Conservation (phyloP, 768 basidiomycete genomes). For the Rhizopogon salebrosus region DNA sequence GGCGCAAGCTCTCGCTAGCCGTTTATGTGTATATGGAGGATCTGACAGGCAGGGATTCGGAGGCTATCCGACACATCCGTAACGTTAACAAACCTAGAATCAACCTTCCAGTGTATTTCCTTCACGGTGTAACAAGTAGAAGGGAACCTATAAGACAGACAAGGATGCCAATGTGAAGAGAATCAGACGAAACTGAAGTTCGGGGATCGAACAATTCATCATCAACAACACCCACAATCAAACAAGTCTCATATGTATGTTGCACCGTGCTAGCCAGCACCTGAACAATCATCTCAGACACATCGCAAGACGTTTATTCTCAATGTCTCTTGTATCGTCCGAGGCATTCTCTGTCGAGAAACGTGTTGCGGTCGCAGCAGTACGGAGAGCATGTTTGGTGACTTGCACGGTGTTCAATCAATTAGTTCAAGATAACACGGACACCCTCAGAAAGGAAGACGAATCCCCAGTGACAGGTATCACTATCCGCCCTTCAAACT, state of each 20-base stretch:
- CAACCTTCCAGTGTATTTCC: background rate
- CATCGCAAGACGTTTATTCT: background rate
- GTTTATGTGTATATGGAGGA: background rate
- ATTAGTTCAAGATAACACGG: constrained; percentile 60
- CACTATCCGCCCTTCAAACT: constrained; percentile 8
- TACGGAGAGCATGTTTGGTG: constrained; percentile 78
- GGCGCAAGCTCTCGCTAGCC: no score
- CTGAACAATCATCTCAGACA: background rate
- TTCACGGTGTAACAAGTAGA: background rate
- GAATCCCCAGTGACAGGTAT: constrained; percentile 87
- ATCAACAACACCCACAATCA: background rate
- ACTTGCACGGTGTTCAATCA: constrained; percentile 84
- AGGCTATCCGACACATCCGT: no score
- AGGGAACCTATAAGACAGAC: background rate
- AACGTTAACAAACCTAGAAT: no score
- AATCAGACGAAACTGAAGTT: background rate
- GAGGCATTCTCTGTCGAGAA: constrained; percentile 58
- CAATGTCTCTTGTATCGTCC: background rate
- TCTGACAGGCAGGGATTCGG: no score
- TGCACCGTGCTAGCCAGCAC: constrained; percentile 1
- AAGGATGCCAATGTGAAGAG: background rate
- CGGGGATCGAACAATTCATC: no score
- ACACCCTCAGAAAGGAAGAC: constrained; percentile 86
- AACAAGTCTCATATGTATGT: background rate
- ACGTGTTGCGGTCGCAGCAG: constrained; percentile 79